phyloP scores from a whole-genome alignment of 306 rosid species.

The Dalbergia oliveri region DNA sequence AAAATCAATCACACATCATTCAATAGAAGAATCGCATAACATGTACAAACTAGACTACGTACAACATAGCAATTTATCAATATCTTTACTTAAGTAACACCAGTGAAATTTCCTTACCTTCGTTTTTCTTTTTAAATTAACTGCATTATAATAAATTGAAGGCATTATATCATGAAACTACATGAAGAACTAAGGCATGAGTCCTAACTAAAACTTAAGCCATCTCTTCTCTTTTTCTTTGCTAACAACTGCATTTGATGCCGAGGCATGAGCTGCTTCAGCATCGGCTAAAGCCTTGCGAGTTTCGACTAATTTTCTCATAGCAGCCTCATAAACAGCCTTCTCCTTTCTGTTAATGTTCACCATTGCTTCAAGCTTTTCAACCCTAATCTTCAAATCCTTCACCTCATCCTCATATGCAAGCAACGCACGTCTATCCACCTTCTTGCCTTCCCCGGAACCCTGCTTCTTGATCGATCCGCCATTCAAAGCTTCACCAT shows the following conservation, averaged over 20 bases:
- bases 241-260: slow-evolving; percentile 81
- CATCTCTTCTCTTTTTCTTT: slow-evolving; percentile 92
- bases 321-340: slow-evolving; percentile 83
- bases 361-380: slow-evolving; percentile 92
- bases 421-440: slow-evolving; percentile 75
- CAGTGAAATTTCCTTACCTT: slow-evolving; percentile 1
- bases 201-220: slow-evolving; percentile 79
- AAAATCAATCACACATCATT: too few species aligned
- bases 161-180: slow-evolving; percentile 36
- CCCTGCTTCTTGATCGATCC: slow-evolving; percentile 67
- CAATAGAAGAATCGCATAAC: not conserved
- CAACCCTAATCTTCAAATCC: slow-evolving; percentile 70
- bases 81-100: not conserved
- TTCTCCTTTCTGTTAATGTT: slow-evolving; percentile 81
- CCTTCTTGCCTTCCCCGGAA: slow-evolving; percentile 68
- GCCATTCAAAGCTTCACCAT: slow-evolving; percentile 55
- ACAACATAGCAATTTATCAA: slow-evolving; percentile 6
- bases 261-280: slow-evolving; percentile 84
- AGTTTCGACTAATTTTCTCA: slow-evolving; percentile 76
- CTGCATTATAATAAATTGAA: slow-evolving; percentile 14
- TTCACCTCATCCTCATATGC: slow-evolving; percentile 83
- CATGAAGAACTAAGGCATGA: not conserved
- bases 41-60: slow-evolving; percentile 26
- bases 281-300: slow-evolving; percentile 80
- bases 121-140: slow-evolving; percentile 14